Conservation (phyloP, 148 eudicot genomes). For the Nepenthes gracilis region DNA sequence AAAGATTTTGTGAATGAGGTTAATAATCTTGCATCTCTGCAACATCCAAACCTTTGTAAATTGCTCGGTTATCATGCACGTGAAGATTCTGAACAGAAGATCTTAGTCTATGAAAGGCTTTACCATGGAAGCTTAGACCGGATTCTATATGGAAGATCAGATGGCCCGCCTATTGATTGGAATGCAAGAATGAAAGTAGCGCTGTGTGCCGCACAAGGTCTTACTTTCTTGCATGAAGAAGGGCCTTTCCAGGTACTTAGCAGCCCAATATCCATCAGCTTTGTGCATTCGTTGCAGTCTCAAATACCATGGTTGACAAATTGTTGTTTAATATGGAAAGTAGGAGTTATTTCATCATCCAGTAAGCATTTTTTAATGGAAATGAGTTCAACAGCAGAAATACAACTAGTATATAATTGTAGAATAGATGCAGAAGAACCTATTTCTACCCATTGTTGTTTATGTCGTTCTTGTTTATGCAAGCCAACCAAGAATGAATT, state of each 20-base stretch:
- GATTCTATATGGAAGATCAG: slow-evolving; percentile 58
- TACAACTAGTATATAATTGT: too few species aligned
- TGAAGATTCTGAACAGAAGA: slow-evolving; percentile 69
- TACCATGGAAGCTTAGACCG: slow-evolving; percentile 90
- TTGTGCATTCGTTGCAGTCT: too few species aligned
- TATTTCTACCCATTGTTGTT: too few species aligned
- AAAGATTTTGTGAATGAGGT: slow-evolving; percentile 78
- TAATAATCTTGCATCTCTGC: slow-evolving; percentile 74
- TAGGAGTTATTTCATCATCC: too few species aligned
- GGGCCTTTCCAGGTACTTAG: slow-evolving; percentile 63
- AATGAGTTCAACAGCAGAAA: too few species aligned
- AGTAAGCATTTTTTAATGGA: too few species aligned
- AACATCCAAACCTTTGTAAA: slow-evolving; percentile 80
- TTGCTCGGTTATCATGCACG: slow-evolving; percentile 88
- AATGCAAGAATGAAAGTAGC: slow-evolving; percentile 56
- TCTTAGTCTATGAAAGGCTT: slow-evolving; percentile 88
- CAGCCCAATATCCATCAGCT: too few species aligned
- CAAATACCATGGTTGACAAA: too few species aligned
- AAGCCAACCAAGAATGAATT: too few species aligned
- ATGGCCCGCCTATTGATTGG: slow-evolving; percentile 69
- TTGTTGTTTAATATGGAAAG: too few species aligned
- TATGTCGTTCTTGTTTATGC: too few species aligned
- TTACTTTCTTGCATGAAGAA: slow-evolving; percentile 65
- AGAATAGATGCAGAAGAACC: too few species aligned
- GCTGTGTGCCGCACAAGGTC: slow-evolving; percentile 63